Percentiles rank a stretch among this genome's conserved stretches.
Evolutionary conservation across 2,329 filamentous ascomycete genomes (phyloP).

Genomic region (Cytospora schulzeri): DNA sequence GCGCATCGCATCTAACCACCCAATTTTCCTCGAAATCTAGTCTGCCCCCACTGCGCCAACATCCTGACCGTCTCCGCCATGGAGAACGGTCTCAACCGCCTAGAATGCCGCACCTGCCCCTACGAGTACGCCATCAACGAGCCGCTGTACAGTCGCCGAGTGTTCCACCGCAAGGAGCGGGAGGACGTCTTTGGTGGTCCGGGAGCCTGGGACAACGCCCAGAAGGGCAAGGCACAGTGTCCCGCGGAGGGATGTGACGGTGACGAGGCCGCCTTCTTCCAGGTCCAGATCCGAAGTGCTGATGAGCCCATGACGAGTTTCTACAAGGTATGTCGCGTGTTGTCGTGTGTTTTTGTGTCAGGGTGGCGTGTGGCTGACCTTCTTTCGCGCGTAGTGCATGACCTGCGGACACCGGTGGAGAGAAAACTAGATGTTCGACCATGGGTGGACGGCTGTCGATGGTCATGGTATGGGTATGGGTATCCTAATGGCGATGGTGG

Average conservation of each 20-base stretch:
- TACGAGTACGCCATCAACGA: slow-evolving; percentile 84
- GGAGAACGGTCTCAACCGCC: slow-evolving; percentile 69
- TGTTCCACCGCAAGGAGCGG: slow-evolving; percentile 82
- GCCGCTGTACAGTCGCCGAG: slow-evolving; percentile 78
- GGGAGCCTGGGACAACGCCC: slow-evolving; percentile 87
- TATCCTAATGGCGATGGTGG: background rate
- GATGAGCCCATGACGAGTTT: slow-evolving; percentile 99
- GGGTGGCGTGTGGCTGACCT: slow-evolving; percentile 29
- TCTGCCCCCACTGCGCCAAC: slow-evolving; percentile 84
- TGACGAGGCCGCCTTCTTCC: slow-evolving; percentile 87
- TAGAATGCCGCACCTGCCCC: slow-evolving; percentile 94
- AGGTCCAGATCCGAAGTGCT: slow-evolving; percentile 95
- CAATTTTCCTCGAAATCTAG: slow-evolving; percentile 42
- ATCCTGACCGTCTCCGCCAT: slow-evolving; percentile 73
- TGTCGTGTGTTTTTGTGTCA: slow-evolving; percentile 16
- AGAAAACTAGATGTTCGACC: slow-evolving; percentile 53
- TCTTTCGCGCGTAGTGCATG: slow-evolving; percentile 57
- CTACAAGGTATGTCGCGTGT: slow-evolving; percentile 66
- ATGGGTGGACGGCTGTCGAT: background rate
- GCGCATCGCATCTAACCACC: slow-evolving; percentile 23
- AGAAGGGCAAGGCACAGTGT: slow-evolving; percentile 83
- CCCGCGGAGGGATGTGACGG: slow-evolving; percentile 79
- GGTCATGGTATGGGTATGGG: background rate
- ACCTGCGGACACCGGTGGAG: slow-evolving; percentile 67
- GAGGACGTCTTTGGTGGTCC: slow-evolving; percentile 90